Percentiles rank a stretch among this genome's conserved stretches.
Conservation (phyloP, 192 early-diverging fungal species). For the Coemansia sp. region DNA sequence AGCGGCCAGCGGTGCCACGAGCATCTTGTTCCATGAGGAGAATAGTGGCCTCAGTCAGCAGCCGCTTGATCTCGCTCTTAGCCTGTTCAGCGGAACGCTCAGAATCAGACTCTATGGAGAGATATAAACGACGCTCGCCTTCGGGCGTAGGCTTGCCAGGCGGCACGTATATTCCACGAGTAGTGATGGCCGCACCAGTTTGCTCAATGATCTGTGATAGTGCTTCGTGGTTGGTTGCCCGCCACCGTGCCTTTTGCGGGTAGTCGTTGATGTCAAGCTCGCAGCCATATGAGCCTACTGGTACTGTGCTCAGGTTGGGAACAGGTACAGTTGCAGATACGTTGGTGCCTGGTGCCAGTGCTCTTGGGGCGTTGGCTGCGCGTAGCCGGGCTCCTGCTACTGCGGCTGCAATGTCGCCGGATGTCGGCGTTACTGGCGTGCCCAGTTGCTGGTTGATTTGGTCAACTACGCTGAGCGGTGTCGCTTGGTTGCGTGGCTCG, state of each 20-base stretch:
- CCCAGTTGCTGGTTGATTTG: conserved; percentile 56
- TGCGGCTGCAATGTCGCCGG: conserved; percentile 9
- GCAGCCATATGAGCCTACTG: conserved; percentile 38
- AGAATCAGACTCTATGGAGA: conserved; percentile 94
- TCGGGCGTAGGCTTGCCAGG: conserved; percentile 78
- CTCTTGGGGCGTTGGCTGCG: not conserved
- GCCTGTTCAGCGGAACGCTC: conserved; percentile 90
- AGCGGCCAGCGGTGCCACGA: conserved; percentile 51
- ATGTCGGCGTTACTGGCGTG: conserved; percentile 6
- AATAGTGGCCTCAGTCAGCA: conserved; percentile 86
- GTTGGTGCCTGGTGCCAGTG: not conserved
- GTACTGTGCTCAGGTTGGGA: not conserved
- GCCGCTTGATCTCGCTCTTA: conserved; percentile 90
- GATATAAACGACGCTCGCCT: conserved; percentile 89
- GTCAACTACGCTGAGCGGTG: conserved; percentile 39
- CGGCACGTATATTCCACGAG: conserved; percentile 86
- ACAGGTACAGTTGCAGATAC: not conserved
- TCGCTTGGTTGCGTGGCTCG: not conserved
- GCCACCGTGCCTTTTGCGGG: conserved; percentile 93
- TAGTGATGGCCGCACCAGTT: conserved; percentile 94
- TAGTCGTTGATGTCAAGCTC: conserved; percentile 99
- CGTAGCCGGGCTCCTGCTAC: conserved; percentile 8
- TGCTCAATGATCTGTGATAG: conserved; percentile 92
- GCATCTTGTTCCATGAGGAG: conserved; percentile 71
- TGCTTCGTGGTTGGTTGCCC: conserved; percentile 94